Conservation (phyloP, 2,329 filamentous ascomycete genomes). For the Teratosphaeria zuluensis region DNA sequence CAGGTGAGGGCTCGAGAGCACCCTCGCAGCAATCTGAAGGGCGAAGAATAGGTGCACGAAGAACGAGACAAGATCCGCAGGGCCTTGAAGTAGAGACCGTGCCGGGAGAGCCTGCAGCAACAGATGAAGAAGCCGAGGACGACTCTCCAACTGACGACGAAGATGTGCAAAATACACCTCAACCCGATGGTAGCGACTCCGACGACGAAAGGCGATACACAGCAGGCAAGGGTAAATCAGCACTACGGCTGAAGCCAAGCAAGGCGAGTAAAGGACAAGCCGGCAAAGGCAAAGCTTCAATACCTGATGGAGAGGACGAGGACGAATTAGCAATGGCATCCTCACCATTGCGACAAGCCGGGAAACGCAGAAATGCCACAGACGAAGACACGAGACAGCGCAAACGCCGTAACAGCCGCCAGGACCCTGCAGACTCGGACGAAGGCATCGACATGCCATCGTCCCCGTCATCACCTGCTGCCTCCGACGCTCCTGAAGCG, state of each 20-base stretch:
- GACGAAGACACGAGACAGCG: slow-evolving; percentile 2
- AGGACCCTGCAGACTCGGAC: slow-evolving; percentile 12
- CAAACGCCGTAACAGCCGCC: slow-evolving; percentile 14
- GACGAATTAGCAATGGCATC: slow-evolving; percentile 1
- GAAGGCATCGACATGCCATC: slow-evolving; percentile 27
- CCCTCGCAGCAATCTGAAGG: neutral
- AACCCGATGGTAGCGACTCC: slow-evolving; percentile 7
- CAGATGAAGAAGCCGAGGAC: neutral
- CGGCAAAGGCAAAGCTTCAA: slow-evolving; percentile 15
- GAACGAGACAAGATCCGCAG: neutral
- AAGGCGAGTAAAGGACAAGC: slow-evolving; percentile 18
- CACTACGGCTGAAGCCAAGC: slow-evolving; percentile 22
- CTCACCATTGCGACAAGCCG: neutral
- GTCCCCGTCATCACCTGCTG: slow-evolving; percentile 11
- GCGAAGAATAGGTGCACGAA: neutral
- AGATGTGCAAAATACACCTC: slow-evolving; percentile 7
- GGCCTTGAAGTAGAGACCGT: neutral
- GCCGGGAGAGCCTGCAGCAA: neutral
- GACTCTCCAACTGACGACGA: neutral
- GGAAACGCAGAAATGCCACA: slow-evolving; percentile 4
- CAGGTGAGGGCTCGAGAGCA: neutral
- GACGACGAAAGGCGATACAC: slow-evolving; percentile 10
- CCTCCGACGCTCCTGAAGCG: neutral
- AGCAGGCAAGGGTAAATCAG: slow-evolving; percentile 24
- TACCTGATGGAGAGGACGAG: neutral